Percentiles rank a stretch among this genome's conserved stretches.
These are phyloP conservation scores for Pythium aristosporum DNA, from an alignment of 352 stramenopile species.

Conservation along the genomic window DNA sequence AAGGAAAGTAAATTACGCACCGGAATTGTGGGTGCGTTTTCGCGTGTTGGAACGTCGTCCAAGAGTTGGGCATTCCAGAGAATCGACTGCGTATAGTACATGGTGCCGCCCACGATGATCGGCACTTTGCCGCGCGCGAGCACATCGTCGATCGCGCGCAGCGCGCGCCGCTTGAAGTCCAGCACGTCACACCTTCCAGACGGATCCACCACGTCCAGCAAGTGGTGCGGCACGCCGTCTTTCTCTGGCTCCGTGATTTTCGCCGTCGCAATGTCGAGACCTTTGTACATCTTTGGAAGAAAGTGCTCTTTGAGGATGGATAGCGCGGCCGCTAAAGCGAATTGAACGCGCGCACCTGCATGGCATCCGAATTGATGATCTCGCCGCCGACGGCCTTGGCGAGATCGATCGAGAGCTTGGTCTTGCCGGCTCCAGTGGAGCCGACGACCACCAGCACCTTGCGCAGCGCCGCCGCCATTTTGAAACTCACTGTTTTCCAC, in stretches of 20 bases:
- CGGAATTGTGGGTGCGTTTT: conserved; percentile 19
- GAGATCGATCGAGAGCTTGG: conserved; percentile 91
- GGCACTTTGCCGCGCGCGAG: conserved; percentile 83
- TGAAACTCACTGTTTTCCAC: background rate
- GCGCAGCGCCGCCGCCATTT: conserved; percentile 40
- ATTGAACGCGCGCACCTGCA: conserved; percentile 53
- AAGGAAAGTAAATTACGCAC: conserved; percentile 12
- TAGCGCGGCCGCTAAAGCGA: background rate
- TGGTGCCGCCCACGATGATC: conserved; percentile 90
- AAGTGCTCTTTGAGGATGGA: background rate
- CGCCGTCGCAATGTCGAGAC: conserved; percentile 87
- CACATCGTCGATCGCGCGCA: conserved; percentile 83
- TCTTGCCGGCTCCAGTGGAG: conserved; percentile 91
- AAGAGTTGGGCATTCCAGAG: conserved; percentile 87
- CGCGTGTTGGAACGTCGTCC: conserved; percentile 59
- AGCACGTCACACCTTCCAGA: conserved; percentile 73
- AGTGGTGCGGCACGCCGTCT: conserved; percentile 87
- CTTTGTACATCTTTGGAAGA: conserved; percentile 76
- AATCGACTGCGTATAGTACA: conserved; percentile 92
- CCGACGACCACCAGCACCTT: conserved; percentile 89
- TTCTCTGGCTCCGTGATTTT: conserved; percentile 87
- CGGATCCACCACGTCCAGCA: conserved; percentile 86
- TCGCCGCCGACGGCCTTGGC: conserved; percentile 87
- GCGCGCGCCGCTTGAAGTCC: conserved; percentile 76
- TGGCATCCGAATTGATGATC: conserved; percentile 91